Evolutionary conservation across 2,329 filamentous ascomycete species (phyloP).

Genomic region (Colletotrichum brevisporum): DNA sequence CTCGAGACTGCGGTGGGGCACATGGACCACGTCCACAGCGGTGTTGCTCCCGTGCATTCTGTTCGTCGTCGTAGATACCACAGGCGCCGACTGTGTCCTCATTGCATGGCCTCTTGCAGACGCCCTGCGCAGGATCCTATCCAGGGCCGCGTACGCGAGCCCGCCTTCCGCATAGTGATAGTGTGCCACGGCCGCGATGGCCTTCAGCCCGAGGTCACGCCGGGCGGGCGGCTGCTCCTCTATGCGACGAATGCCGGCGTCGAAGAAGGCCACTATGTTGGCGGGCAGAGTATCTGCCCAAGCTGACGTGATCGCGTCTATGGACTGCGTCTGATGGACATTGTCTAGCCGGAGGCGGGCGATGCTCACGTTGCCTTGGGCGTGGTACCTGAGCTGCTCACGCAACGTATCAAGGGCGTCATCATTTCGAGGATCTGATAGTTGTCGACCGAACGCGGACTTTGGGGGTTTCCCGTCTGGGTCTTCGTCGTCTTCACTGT

Average conservation of each 20-base stretch:
- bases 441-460: slow-evolving; percentile 2
- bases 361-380: background rate
- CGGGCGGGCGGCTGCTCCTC: background rate
- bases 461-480: slow-evolving; percentile 3
- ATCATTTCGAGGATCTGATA: slow-evolving; percentile 2
- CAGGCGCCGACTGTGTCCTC: slow-evolving; percentile 2
- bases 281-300: background rate
- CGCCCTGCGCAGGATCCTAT: background rate
- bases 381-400: background rate
- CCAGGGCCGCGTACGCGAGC: background rate
- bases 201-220: background rate
- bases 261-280: background rate
- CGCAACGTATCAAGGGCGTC: background rate
- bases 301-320: background rate
- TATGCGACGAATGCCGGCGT: background rate
- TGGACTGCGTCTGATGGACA: background rate
- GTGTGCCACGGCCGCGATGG: background rate
- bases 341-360: background rate
- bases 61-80: background rate
- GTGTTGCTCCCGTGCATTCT: background rate
- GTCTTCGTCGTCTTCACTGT: background rate
- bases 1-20: slow-evolving; percentile 24
- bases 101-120: background rate
- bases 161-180: background rate
- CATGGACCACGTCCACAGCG: background rate